Evolutionary conservation across 495 filamentous ascomycete genomes (phyloP), one percentile per base, ranked within the genome.

Genomic region (Neurospora sp.): DNA sequence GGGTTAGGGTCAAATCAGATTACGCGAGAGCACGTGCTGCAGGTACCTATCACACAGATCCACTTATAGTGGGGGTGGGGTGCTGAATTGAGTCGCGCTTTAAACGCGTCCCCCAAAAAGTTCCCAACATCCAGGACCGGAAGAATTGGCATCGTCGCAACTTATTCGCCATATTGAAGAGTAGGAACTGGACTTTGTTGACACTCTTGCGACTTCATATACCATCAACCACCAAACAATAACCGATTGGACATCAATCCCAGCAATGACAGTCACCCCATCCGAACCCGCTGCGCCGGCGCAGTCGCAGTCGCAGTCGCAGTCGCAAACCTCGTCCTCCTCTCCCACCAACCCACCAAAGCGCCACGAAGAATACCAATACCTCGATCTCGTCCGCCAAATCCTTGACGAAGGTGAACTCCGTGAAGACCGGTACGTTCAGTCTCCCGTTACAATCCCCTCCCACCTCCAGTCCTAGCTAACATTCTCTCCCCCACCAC

Each of bases 361-460:
- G 20, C 73, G 77, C 18, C 73, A 78, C 71, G 79, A 81, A 72
- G 78, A 80, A 59, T 73, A 78, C 69, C 77, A 80, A 70, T 80
- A 80, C 69, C 77, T 80, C 71, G 78, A 80, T 38, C 73, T 81
- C 3, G 77, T 78, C 53, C 76, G 78, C 53, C 76, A 80, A 12
- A 80, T 79, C 37, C 72, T 80, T 31, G 73, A 79, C 11, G 42
- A 79, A 46, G 79, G 78, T 18, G 78, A 81, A 61, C 74, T 77
- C 18, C 78, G 79, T 14, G 72, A 70, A 10, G 79, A 80, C 71
- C 69, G 78, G 79, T 81, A 74, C 37, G 42, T 39, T 7, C 40
- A 42, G 40, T 42, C 22, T 9, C 35, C 39, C 10, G 6, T 16
- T 35, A 37, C 39, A 39, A 14, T 16, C 1, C 8, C 5, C 59